phyloP scores from a whole-genome alignment of 2,329 filamentous ascomycete genomes.

The Cercospora zeina region DNA sequence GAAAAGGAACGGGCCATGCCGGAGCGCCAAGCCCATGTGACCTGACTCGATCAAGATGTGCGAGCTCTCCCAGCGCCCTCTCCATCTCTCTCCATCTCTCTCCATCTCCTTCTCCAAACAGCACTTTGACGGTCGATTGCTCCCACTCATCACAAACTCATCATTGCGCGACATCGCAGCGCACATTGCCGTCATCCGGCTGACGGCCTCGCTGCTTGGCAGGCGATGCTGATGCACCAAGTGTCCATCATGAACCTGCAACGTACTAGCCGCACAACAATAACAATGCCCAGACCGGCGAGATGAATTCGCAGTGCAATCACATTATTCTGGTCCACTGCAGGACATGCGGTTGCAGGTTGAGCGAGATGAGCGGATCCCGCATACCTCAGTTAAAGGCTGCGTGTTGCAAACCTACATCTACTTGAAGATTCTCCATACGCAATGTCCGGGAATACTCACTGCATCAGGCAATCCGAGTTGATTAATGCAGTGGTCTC shows the following conservation, averaged over 20 bases:
- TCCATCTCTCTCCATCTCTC: neutral
- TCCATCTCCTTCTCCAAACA: no score
- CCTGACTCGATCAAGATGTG: neutral
- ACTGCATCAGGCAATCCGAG: neutral
- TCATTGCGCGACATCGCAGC: no score
- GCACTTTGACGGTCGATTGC: no score
- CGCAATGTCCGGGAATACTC: neutral
- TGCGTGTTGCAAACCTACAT: neutral
- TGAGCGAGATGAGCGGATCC: neutral
- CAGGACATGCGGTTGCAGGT: constrained; percentile 1
- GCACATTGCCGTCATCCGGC: no score
- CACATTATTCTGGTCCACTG: neutral
- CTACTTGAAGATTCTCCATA: neutral
- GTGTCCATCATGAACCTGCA: no score
- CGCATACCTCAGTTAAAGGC: neutral
- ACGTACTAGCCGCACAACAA: no score
- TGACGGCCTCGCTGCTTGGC: no score
- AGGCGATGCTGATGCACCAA: no score
- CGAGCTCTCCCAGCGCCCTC: neutral
- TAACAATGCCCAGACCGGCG: neutral
- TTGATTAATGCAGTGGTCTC: neutral
- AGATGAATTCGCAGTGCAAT: neutral
- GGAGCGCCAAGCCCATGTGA: neutral
- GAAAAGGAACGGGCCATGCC: neutral
- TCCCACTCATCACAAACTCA: no score